phyloP scores from a whole-genome alignment of 176 grass and related monocot species.

The Tillandsia fasciculata region DNA sequence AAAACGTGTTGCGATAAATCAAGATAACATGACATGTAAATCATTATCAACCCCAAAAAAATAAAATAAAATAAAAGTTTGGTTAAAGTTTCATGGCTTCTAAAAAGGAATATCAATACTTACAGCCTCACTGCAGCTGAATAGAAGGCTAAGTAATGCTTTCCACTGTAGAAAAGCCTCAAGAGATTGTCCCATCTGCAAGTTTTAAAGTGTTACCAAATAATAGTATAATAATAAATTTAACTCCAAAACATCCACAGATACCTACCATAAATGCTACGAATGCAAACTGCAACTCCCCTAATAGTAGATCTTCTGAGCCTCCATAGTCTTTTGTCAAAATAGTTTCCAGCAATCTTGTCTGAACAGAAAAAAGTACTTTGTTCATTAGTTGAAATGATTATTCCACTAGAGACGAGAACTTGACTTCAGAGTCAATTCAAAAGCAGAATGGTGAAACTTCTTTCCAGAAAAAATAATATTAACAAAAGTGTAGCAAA shows the following conservation, averaged over 20 bases:
- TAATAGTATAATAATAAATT: constrained; percentile 2
- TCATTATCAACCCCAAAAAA: too few species aligned
- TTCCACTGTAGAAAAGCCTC: constrained; percentile 95
- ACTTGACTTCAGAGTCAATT: background rate
- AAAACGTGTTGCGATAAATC: too few species aligned
- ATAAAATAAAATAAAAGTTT: too few species aligned
- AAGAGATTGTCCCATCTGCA: constrained; percentile 80
- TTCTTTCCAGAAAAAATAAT: background rate
- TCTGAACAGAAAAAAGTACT: constrained; percentile 33
- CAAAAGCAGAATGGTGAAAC: background rate
- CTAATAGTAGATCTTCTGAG: constrained; percentile 69
- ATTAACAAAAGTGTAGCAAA: background rate
- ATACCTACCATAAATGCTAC: constrained; percentile 84
- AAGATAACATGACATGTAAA: too few species aligned
- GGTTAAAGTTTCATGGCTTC: background rate
- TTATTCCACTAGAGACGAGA: background rate
- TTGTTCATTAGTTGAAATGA: background rate
- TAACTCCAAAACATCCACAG: background rate
- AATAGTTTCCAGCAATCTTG: constrained; percentile 59
- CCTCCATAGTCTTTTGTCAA: constrained; percentile 54
- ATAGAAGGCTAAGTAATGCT: constrained; percentile 70
- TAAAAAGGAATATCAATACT: constrained; percentile 19
- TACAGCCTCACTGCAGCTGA: constrained; percentile 80
- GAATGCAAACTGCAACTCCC: constrained; percentile 78
- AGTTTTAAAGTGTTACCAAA: constrained; percentile 18